Percentiles rank a stretch among this genome's conserved stretches.
phyloP scores from a whole-genome alignment of 2,329 filamentous ascomycete genomes.

The Hymenoscyphus albidus region DNA sequence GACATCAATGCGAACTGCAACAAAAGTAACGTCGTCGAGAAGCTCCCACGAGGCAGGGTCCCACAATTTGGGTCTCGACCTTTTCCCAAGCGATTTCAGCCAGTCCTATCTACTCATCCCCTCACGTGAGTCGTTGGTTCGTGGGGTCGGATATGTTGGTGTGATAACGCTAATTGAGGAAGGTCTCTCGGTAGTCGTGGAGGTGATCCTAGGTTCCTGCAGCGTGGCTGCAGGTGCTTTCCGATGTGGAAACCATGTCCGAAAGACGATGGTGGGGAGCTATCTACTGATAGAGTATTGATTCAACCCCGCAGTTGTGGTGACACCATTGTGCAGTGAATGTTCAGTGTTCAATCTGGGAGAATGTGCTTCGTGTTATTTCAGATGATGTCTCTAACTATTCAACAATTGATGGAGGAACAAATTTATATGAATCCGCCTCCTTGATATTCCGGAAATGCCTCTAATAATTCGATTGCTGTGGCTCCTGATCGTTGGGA shows the following conservation, averaged over 20 bases:
- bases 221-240: background rate
- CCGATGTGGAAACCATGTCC: background rate
- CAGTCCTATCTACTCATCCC: background rate
- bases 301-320: slow-evolving; percentile 7
- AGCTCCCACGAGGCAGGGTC: background rate
- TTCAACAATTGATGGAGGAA: background rate
- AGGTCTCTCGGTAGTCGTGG: slow-evolving; percentile 7
- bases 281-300: background rate
- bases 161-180: background rate
- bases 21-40: slow-evolving; percentile 1
- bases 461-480: background rate
- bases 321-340: background rate
- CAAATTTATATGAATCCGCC: background rate
- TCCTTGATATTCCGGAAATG: background rate
- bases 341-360: background rate
- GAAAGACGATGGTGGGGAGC: slow-evolving; percentile 1
- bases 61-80: background rate
- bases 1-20: slow-evolving; percentile 15
- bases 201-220: slow-evolving; percentile 5
- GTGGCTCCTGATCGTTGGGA: background rate
- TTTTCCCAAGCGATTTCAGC: background rate
- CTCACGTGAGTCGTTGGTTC: background rate
- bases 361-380: background rate
- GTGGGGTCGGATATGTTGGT: background rate
- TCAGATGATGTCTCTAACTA: background rate